Evolutionary conservation across 2,329 filamentous ascomycete species (phyloP).

Genomic region (Fusarium sp.): DNA sequence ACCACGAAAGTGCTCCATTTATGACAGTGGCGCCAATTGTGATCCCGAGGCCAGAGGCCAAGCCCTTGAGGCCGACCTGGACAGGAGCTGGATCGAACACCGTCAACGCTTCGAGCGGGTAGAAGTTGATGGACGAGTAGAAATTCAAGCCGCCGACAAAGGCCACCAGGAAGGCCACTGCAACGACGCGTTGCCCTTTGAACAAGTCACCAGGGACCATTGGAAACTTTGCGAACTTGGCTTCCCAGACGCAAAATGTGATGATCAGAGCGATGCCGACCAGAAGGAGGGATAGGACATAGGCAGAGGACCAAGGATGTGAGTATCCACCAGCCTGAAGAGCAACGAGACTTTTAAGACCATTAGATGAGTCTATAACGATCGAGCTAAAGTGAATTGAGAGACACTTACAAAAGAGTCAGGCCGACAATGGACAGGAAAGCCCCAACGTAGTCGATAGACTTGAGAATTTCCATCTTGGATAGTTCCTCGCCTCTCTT

Average conservation of each 20-base stretch:
- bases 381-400: rapidly evolving
- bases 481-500: neutral
- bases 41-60: neutral
- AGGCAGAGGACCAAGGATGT: neutral
- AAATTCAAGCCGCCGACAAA: neutral
- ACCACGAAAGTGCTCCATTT: neutral
- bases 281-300: neutral
- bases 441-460: neutral
- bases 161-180: neutral
- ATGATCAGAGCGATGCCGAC: neutral
- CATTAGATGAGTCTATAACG: neutral
- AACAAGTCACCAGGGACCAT: neutral
- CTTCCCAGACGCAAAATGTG: neutral
- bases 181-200: neutral
- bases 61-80: neutral
- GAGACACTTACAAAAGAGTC: neutral
- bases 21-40: neutral
- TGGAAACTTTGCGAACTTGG: neutral
- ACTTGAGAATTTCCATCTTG: neutral
- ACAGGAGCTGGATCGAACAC: neutral
- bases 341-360: neutral
- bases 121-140: neutral
- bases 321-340: neutral
- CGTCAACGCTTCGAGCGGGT: neutral
- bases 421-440: neutral